A percentile compares a stretch with the other conserved stretches of the same genome.
Evolutionary conservation across 805 yeast genomes (phyloP).

Genomic region (Sugiyamaella qingdaonensis): DNA sequence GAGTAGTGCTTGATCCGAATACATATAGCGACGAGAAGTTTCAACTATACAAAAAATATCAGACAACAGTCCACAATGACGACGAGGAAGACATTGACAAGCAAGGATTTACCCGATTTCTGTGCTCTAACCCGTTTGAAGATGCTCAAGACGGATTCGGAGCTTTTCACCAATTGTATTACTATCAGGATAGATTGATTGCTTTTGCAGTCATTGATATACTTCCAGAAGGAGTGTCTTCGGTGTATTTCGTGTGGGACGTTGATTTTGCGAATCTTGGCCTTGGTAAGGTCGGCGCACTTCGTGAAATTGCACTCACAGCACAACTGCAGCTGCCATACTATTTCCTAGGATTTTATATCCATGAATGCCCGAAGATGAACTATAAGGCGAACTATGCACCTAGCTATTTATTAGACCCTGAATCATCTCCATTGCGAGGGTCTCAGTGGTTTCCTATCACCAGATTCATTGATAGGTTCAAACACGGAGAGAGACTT

Average conservation of each 20-base stretch:
- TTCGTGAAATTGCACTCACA: slow-evolving; percentile 61
- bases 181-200: slow-evolving; percentile 54
- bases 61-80: slow-evolving; percentile 66
- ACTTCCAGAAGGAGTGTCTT: slow-evolving; percentile 62
- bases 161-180: slow-evolving; percentile 77
- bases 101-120: slow-evolving; percentile 55
- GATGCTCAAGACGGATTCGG: slow-evolving; percentile 36
- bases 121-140: slow-evolving; percentile 64
- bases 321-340: slow-evolving; percentile 44
- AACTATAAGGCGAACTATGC: slow-evolving; percentile 64
- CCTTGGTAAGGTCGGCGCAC: slow-evolving; percentile 72
- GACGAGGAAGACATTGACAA: slow-evolving; percentile 41
- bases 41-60: slow-evolving; percentile 52
- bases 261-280: slow-evolving; percentile 68
- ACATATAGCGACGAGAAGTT: slow-evolving; percentile 55
- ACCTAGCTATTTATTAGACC: slow-evolving; percentile 34
- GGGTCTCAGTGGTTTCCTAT: slow-evolving; percentile 13
- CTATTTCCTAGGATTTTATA: slow-evolving; percentile 78
- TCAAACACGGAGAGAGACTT: slow-evolving; percentile 5
- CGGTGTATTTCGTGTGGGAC: slow-evolving; percentile 86
- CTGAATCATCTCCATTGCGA: slow-evolving; percentile 11
- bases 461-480: slow-evolving; percentile 6
- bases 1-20: slow-evolving; percentile 50
- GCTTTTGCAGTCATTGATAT: slow-evolving; percentile 78
- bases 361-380: slow-evolving; percentile 80